Evolutionary conservation across 1,284 basidiomycete genomes (phyloP).

Genomic region (Pseudozyma tsukubaensis): DNA sequence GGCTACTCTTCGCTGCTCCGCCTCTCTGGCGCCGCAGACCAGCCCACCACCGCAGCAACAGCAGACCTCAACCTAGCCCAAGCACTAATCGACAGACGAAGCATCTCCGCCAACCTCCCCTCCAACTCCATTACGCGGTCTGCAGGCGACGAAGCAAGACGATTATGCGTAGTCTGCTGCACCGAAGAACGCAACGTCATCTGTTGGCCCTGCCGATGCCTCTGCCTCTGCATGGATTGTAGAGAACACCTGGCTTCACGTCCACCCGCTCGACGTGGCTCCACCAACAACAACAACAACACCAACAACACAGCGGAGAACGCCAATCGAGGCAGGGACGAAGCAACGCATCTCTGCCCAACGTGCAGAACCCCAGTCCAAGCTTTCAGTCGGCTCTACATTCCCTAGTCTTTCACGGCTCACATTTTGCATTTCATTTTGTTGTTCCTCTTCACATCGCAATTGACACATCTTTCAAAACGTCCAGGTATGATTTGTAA

Average conservation of each 20-base stretch:
- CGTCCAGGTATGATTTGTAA: too few species aligned
- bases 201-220: constrained; percentile 67
- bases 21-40: not conserved
- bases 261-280: constrained; percentile 34
- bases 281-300: not conserved
- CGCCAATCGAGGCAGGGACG: constrained; percentile 1
- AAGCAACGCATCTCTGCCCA: constrained; percentile 51
- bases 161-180: constrained; percentile 44
- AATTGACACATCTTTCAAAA: too few species aligned
- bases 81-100: constrained; percentile 20
- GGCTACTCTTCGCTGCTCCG: constrained; percentile 33
- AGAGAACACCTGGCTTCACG: constrained; percentile 56
- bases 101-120: not conserved
- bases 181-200: constrained; percentile 58
- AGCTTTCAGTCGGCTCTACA: constrained; percentile 56
- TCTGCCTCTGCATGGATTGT: constrained; percentile 65
- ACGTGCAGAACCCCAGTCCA: constrained; percentile 59
- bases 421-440: too few species aligned
- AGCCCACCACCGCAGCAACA: not conserved
- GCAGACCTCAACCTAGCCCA: constrained; percentile 27
- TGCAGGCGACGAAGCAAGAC: constrained; percentile 22
- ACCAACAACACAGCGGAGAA: not conserved
- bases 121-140: not conserved
- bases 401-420: too few species aligned
- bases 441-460: too few species aligned